Evolutionary conservation across 352 stramenopile genomes (phyloP), one percentile per base, ranked within the genome.

Genomic region (Phytophthora parvispora): DNA sequence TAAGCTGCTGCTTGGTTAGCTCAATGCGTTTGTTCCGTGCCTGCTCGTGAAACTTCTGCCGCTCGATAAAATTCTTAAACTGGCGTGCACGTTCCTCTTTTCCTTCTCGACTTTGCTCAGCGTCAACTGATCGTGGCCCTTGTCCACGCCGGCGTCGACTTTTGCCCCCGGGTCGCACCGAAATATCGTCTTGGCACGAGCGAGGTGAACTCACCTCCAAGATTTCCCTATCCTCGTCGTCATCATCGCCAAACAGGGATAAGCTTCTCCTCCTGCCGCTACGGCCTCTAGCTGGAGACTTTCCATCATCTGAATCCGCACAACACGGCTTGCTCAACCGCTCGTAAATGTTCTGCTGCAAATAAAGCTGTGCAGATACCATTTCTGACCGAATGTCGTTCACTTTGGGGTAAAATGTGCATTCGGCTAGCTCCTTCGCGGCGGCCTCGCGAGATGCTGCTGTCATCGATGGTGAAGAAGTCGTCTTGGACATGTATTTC

Each of bases 271-370:
- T 64, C 51, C 52, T 74, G 4, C 60, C 68, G 15, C 51, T 69
- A 36, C 56, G 71, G 3, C 49, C 60, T 59, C 40, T 36, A 31
- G 73, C 60, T 50, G 67, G 68, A 12, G 60, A 74, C 25, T 63
- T 68, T 12, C 60, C 64, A 2, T 65, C 60, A 13, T 77, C 70
- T n/a, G 58, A 42, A 16, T 58, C 45, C 8, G 67, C 60, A 20
- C 60, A 74, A 48, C 83, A 92, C 1, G 85, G 83, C 3, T 83
- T 85, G 57, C 88, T 96, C 22, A 96, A 75, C 2, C 87, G 86
- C 47, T 94, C 86, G 72, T 92, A 94, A 54, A 96, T 94, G 55
- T 96, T 90, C 60, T 96, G 86, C 64, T 93, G 83, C 36, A 95
- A 68, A 40, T 96, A 95, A 50, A 95, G 75, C 60, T 96, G 89